Evolutionary conservation across 352 stramenopile species (phyloP), one percentile per base, ranked within the genome.

Genomic region (Peronospora farinosa): DNA sequence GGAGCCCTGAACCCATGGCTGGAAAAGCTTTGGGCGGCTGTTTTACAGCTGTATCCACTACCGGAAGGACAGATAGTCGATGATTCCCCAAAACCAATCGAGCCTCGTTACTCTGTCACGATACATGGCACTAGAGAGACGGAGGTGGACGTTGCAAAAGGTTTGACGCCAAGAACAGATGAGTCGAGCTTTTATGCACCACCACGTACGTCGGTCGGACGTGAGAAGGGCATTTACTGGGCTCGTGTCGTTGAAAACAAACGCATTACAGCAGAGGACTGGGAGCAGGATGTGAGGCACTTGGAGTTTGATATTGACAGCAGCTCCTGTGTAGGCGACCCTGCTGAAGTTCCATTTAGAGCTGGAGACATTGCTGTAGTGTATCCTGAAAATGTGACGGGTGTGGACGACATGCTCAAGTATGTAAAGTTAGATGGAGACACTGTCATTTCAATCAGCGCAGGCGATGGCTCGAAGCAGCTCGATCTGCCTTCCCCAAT

Each of bases 201-300:
- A 13, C 82, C 79, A 13, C 54, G 54, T 5, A 72, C 65, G 2
- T 69, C 55, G 4, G 50, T 90, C 7, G 51, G 74, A 16, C 41
- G 17, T 12, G 68, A 83, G 1, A 51, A 55, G 16, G 75, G 71
- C 13, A 65, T 93, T 16, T 54, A 74, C 28, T 47, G 71, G 49
- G 79, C 78, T 11, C 72, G 63, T 38, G 52, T 94, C 7, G 45
- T 75, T 11, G 63, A 69, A 30, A 94, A 91, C 61, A 67, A 61
- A 7, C 70, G 80, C 2, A 54, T 92, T 32, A 92, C 83, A 2
- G 66, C 77, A 0, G 43, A 64, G 2, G 75, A 88, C 40, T 92
- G 83, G 83, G 78, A 65, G 11, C 83, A 94, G 51, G 80, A 94
- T 57, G 83, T 92, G 21, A 76, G 78, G 15, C 80, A 92, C 52